These are phyloP conservation scores for Ogataea nitratoaversa DNA, from an alignment of 805 yeast species.

Conservation along the genomic window DNA sequence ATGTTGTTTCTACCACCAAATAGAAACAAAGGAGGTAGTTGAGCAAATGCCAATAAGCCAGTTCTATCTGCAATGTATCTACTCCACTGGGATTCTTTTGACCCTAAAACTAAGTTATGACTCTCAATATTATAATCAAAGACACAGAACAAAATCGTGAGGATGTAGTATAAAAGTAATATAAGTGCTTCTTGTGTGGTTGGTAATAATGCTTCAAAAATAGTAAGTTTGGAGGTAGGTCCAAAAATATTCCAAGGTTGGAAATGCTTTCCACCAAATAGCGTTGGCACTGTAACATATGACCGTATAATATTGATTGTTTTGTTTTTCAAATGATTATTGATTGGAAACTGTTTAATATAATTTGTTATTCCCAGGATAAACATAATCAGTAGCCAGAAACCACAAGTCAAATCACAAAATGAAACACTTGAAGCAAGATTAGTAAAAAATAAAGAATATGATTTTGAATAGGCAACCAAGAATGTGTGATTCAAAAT, in stretches of 20 bases:
- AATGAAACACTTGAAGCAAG: constrained; percentile 11
- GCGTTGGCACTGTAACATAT: constrained; percentile 19
- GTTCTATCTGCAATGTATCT: constrained; percentile 54
- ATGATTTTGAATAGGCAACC: constrained; percentile 12
- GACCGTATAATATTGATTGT: constrained; percentile 15
- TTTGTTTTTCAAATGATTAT: constrained; percentile 5
- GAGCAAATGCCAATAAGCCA: constrained; percentile 41
- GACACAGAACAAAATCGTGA: constrained; percentile 9
- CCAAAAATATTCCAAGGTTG: constrained; percentile 22
- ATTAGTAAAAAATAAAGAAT: constrained; percentile 18
- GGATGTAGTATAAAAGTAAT: constrained; percentile 10
- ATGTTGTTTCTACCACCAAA: constrained; percentile 60
- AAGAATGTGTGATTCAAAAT: constrained; percentile 5
- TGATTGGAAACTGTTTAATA: constrained; percentile 10
- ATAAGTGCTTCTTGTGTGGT: constrained; percentile 23
- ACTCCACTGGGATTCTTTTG: constrained; percentile 21
- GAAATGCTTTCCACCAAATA: constrained; percentile 16
- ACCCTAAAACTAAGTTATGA: constrained; percentile 15
- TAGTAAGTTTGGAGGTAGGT: not conserved
- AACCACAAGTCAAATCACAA: constrained; percentile 16
- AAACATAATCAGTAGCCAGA: constrained; percentile 19
- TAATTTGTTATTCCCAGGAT: constrained; percentile 15
- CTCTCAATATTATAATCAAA: constrained; percentile 13
- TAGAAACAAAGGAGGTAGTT: constrained; percentile 45
- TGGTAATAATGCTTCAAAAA: constrained; percentile 24